These are phyloP conservation scores for Boletus eberwhitei DNA, from an alignment of 768 basidiomycete species.

Conservation along the genomic window DNA sequence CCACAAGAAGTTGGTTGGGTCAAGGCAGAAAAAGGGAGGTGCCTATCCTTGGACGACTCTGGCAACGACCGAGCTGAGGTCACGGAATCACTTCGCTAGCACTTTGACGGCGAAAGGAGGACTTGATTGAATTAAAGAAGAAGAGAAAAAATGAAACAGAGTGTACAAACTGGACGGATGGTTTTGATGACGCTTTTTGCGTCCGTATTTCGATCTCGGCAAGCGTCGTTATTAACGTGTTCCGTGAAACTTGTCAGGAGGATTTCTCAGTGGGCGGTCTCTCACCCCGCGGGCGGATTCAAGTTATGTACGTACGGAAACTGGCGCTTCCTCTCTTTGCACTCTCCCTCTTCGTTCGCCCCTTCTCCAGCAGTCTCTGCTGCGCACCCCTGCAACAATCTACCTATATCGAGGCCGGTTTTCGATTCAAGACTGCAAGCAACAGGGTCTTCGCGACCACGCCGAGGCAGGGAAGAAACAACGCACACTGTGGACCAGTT, in stretches of 20 bases:
- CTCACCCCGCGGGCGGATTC: constrained; percentile 10
- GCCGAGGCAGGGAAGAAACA: constrained; percentile 18
- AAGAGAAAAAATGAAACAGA: not conserved
- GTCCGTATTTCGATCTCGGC: constrained; percentile 6
- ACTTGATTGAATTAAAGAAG: constrained; percentile 1
- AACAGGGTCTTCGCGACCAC: constrained; percentile 7
- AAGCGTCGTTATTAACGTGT: not conserved
- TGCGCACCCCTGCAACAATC: not conserved
- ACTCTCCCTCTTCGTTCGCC: not conserved
- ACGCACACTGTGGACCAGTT: constrained; percentile 5
- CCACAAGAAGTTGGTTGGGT: not conserved
- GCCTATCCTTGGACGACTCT: constrained; percentile 6
- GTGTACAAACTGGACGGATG: not conserved
- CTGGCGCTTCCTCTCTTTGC: not conserved
- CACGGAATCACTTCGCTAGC: not conserved
- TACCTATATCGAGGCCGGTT: constrained; percentile 3
- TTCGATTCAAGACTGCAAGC: constrained; percentile 5
- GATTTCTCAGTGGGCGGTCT: constrained; percentile 9
- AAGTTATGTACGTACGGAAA: constrained; percentile 9
- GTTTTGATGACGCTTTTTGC: not conserved
- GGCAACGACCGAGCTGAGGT: not conserved
- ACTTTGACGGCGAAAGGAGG: not conserved
- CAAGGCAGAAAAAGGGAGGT: constrained; percentile 4
- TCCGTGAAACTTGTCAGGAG: constrained; percentile 21
- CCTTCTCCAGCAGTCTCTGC: not conserved